Evolutionary conservation across 129 eudicot genomes (phyloP), one percentile per base, ranked within the genome.

Genomic region (Deinandra increscens): DNA sequence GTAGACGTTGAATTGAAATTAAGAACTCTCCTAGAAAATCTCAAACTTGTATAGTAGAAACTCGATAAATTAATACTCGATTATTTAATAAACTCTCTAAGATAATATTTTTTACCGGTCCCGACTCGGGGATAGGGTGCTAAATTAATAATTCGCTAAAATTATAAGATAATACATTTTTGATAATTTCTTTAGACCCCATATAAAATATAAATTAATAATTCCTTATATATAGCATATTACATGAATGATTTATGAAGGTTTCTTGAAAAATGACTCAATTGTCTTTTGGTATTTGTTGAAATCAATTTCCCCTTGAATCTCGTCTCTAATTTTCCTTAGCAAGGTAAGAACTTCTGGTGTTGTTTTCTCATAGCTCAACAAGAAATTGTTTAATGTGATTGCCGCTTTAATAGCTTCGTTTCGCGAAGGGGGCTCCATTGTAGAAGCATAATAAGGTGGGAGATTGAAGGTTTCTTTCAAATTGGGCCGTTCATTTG

Each of bases 231-330:
- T 70, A 70, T 66, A 66, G 58, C 71, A 66, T 66, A 66, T 66
- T 66, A 66, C 71, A 66, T 66, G 71, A 66, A 66, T 66, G 71
- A 66, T 69, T 70, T 70, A 70, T 70, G 75, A 70, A 70, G 75
- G 64, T 70, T 70, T 51, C 75, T 70, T 70, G n/a, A n/a, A n/a
- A n/a, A n/a, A n/a, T n/a, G n/a, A n/a, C n/a, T n/a, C n/a, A n/a
- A n/a, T n/a, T n/a, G n/a, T n/a, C 75, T 76, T 67, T 76, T 59
- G 59, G 46, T 68, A 50, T 75, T 75, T 75, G 79, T 75, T 75
- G 79, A 65, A 75, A 75, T 75, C 79, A 75, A 64, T 75, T 75
- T 64, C 66, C 70, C 66, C 73, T 75, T 75, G 79, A 75, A 75
- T 75, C 79, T 66, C 73, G 73, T 75, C 79, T 66, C 79, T 75